phyloP scores from a whole-genome alignment of 345 rosid genomes.

The Cardamine occulta region DNA sequence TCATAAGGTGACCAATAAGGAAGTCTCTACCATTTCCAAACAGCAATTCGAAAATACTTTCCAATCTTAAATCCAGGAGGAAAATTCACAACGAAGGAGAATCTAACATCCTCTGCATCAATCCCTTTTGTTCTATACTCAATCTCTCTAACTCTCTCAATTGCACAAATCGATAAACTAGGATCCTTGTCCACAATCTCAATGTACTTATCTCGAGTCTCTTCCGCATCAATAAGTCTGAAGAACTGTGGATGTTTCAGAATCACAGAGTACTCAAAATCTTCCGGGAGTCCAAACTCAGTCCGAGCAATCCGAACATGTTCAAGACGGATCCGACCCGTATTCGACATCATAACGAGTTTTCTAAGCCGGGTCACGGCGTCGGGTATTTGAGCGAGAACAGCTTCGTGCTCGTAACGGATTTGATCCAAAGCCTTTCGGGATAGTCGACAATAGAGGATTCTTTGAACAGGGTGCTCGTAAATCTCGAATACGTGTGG shows the following conservation, averaged over 20 bases:
- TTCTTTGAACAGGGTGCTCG: conserved; percentile 92
- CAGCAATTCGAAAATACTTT: conserved; percentile 83
- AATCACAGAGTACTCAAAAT: conserved; percentile 82
- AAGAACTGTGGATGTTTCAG: conserved; percentile 71
- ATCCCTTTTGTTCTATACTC: conserved; percentile 85
- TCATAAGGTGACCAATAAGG: conserved; percentile 98
- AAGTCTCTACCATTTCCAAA: conserved; percentile 95
- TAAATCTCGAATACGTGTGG: conserved; percentile 83
- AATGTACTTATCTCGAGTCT: conserved; percentile 79
- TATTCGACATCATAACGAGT: conserved; percentile 80
- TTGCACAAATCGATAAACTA: conserved; percentile 60
- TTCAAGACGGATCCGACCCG: conserved; percentile 76
- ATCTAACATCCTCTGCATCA: conserved; percentile 83
- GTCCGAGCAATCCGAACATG: conserved; percentile 77
- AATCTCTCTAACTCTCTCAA: conserved; percentile 80
- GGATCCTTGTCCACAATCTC: conserved; percentile 72
- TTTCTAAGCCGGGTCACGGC: conserved; percentile 76
- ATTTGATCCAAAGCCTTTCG: conserved; percentile 71
- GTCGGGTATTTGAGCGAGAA: conserved; percentile 63
- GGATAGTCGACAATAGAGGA: conserved; percentile 74
- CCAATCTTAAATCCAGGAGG: conserved; percentile 96
- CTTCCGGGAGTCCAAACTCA: conserved; percentile 91
- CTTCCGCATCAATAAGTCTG: conserved; percentile 66
- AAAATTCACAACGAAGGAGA: conserved; percentile 78
- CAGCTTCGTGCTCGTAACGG: conserved; percentile 63